Evolutionary conservation across 441 rosid genomes (phyloP).

Genomic region (Kokia cookei): DNA sequence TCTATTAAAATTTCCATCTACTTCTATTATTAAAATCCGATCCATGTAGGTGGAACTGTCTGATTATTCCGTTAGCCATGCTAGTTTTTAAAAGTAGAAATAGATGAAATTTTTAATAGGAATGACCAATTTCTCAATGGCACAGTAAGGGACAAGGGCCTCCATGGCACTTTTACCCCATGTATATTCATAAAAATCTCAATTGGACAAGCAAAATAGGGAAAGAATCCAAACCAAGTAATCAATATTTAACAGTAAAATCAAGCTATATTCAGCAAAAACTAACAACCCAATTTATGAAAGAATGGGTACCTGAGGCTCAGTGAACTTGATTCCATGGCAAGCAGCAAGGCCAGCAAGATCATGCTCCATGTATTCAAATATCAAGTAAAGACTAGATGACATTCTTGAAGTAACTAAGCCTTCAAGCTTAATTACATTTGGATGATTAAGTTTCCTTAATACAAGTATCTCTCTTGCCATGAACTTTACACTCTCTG

Average conservation of each 20-base stretch:
- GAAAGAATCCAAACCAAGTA: constrained; percentile 6
- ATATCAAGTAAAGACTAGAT: constrained; percentile 76
- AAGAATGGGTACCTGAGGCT: constrained; percentile 56
- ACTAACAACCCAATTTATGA: neutral
- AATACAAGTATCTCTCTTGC: constrained; percentile 88
- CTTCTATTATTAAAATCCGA: no score
- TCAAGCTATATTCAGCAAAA: neutral
- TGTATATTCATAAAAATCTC: constrained; percentile 11
- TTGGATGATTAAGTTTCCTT: constrained; percentile 64
- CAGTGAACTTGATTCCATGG: constrained; percentile 62
- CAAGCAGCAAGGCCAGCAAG: constrained; percentile 69
- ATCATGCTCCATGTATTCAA: constrained; percentile 89
- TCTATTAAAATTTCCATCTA: no score
- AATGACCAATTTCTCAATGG: no score
- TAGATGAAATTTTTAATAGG: no score
- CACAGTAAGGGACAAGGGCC: no score
- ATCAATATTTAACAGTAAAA: neutral
- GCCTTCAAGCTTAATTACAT: constrained; percentile 88
- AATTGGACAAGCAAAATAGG: constrained; percentile 14
- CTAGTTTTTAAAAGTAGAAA: no score
- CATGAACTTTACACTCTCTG: constrained; percentile 91
- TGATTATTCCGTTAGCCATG: no score
- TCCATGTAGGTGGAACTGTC: no score
- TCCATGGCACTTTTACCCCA: neutral
- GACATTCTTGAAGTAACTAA: constrained; percentile 84